Evolutionary conservation across 2,329 filamentous ascomycete species (phyloP), one percentile per base, ranked within the genome.

Genomic region (Fusarium sp.): DNA sequence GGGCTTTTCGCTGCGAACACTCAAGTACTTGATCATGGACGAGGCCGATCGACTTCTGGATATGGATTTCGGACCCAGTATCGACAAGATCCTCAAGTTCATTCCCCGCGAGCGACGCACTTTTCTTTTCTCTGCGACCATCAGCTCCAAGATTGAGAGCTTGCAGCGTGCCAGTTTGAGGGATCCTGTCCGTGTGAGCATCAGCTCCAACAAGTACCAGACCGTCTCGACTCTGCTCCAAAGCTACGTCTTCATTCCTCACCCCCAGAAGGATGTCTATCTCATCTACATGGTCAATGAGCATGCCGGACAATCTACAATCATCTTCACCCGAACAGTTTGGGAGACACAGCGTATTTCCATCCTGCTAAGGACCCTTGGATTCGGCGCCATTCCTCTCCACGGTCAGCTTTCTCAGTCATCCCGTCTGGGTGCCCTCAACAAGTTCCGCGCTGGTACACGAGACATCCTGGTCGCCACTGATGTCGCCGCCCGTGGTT

Each of bases 1-100:
- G 79, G 95, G 96, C 13, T 98, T 99, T 80, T 94, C 91, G 3
- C 82, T 98, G 47, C 87, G 91, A 29, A 85, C 87, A 6, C 83
- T 97, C 36, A 94, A 94, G 75, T 97, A 95, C 75, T 83, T 98
- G 5, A 94, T 97, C 64, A 94, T 98, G 88, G 95, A 97, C 75
- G 95, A 97, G 81, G 95, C 95, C 23, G 95, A 98, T 78, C 85
- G 94, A 59, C 85, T 98, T 11, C 87, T 98, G 3, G 96, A 99
- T 76, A 90, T 97, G 77, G 94, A 97, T 77, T 98, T 98, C 71
- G 94, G 94, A 1, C 93, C 94, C 4, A 91, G 94, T 21, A 88
- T 98, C 36, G 93, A 97, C 79, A 97, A 97, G 80, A 93, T 97
- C 54, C 86, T 98, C 50, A 95, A 96, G 79, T 93, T 96, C 25